Evolutionary conservation across 208 protist genomes (phyloP).

Genomic region (Eutreptiella sp.): DNA sequence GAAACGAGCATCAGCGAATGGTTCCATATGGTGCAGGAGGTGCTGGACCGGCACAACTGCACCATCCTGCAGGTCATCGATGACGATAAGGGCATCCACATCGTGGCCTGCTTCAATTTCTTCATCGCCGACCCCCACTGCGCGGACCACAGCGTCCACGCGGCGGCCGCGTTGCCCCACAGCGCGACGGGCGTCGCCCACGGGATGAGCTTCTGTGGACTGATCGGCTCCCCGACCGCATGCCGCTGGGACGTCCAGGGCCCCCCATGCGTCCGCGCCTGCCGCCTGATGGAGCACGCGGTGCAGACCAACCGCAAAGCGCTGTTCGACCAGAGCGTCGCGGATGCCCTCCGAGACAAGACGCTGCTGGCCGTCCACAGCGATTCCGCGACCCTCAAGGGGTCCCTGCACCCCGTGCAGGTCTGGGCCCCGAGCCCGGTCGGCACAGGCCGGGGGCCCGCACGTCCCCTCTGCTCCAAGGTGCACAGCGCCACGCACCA

Average conservation of each 20-base stretch:
- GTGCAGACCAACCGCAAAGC: background rate
- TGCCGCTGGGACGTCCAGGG: slow-evolving; percentile 6
- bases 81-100: slow-evolving; percentile 11
- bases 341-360: background rate
- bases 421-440: background rate
- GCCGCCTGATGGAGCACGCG: slow-evolving; percentile 8
- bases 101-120: background rate
- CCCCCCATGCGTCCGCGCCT: background rate
- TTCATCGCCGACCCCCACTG: background rate
- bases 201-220: background rate
- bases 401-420: background rate
- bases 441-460: background rate
- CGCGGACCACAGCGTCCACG: background rate
- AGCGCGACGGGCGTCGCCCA: background rate
- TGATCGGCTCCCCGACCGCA: background rate
- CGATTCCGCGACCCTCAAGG: background rate
- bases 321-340: background rate
- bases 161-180: background rate
- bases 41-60: background rate
- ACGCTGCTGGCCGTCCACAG: background rate
- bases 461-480: background rate
- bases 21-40: background rate
- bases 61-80: background rate
- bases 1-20: background rate
- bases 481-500: background rate